Evolutionary conservation across 2,329 filamentous ascomycete species (phyloP), one percentile per base, ranked within the genome.

Genomic region (Dactylellina parvicollis): DNA sequence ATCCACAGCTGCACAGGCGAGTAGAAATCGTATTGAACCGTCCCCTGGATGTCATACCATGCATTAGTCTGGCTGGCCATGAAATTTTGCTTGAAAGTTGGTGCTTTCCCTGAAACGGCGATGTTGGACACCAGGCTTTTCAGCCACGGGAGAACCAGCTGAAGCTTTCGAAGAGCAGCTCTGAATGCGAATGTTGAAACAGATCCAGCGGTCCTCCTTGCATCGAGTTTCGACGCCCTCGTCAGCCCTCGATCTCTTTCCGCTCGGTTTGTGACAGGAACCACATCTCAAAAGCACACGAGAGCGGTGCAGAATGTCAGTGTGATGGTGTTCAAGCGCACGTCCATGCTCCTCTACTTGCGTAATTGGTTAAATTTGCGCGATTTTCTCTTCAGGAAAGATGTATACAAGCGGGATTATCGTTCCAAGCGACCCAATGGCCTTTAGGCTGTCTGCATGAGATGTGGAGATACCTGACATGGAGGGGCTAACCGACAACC

Each of bases 321-420:
- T 56, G 34, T 40, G 44, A n/a, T 38, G 34, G 34, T 38, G 34
- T 38, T 38, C 34, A 38, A 60, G 12, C 55, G 57, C 59, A 69
- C 56, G 64, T 69, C 26, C 47, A 54, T 44, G 56, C 47, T 66
- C 46, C 54, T 73, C 26, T 36, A 49, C 40, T 55, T 49, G 42
- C 57, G 64, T 34, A 50, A 56, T 59, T 65, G 49, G 69, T 60
- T 73, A 55, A 60, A 73, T 73, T 73, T 73, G 69, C 69, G 69
- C 69, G 69, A 73, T 73, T 73, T 73, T 73, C 69, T 34, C 55
- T 30, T 42, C 36, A 46, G 60, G 40, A 49, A 72, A 66, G 47
- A 73, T 59, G 60, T 60, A 66, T 59, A 66, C 60, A 46, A 66
- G 60, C 69, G 69, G 69, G 69, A 73, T 73, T 73, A 73, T 73